Evolutionary conservation across 2,329 filamentous ascomycete genomes (phyloP).

Genomic region (Biscogniauxia mediterranea): DNA sequence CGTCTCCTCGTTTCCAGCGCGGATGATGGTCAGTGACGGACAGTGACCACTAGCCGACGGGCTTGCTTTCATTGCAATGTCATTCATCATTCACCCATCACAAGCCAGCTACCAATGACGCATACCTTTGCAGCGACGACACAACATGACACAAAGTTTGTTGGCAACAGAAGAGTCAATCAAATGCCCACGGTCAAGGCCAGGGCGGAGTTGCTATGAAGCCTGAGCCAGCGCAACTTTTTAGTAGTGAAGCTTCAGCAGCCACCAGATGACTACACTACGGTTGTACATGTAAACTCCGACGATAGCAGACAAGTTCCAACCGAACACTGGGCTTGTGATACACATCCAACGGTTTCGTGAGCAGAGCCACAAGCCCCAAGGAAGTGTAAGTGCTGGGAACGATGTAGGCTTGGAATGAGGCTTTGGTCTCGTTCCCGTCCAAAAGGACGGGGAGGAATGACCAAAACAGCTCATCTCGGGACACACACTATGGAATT

Average conservation of each 20-base stretch:
- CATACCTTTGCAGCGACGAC: background rate
- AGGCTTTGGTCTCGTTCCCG: background rate
- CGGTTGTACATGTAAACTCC: conserved; percentile 5
- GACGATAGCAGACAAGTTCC: conserved; percentile 1
- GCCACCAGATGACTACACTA: conserved; percentile 12
- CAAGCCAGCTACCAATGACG: conserved; percentile 1
- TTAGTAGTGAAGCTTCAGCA: conserved; percentile 3
- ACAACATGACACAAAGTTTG: background rate
- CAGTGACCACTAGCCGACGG: conserved; percentile 7
- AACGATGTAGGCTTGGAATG: background rate
- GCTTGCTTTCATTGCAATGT: background rate
- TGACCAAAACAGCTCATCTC: background rate
- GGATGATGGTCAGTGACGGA: background rate
- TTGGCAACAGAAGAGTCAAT: background rate
- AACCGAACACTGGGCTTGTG: background rate
- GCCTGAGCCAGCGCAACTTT: background rate
- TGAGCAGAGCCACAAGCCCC: background rate
- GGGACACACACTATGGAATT: too few species aligned
- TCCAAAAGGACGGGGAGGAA: background rate
- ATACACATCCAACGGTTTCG: background rate
- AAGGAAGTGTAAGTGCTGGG: too few species aligned
- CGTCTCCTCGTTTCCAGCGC: conserved; percentile 13
- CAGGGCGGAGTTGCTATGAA: background rate
- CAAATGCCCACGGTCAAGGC: background rate
- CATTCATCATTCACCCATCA: conserved; percentile 5